Base-by-base conservation (phyloP, 2,329 filamentous ascomycete species). In the Aureobasidium namibiae region DNA sequence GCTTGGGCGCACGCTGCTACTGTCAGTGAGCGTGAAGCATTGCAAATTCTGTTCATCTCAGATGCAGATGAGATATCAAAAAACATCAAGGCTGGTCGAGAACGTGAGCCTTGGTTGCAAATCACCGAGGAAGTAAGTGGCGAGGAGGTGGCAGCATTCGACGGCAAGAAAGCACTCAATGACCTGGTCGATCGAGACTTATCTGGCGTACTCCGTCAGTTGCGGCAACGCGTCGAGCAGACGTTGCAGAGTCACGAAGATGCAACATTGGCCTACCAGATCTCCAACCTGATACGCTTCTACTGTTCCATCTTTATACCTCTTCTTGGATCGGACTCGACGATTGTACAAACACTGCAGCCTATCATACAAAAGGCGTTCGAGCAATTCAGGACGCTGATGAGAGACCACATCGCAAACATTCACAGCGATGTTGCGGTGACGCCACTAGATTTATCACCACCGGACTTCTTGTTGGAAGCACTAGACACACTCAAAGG, bases 1-100 rank as follows among this genome's bases (percentile, higher is more conserved):
- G 94, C 94, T 5, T 99, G 94, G 94, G 85, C 88, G 6, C 94
- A 99, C 71, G 96, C 94, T 0, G 89, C 92, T 2, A 87, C 92
- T 0, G 94, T 99, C 1, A 95, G 92, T 33, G 94, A 99, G 72
- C 83, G 89, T 56, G 94, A 99, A 73, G 91, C 92, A 0, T 79
- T 99, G 6, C 92, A 97, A 71, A 85, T 90, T 1, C 78, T 99
- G 0, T 99, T 99, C 69, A 86, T 96, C 42, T 87, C 88, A 0
- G 92, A 96, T 63, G 92, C 89, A 2, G 89, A 94, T 63, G 90
- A 95, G 67, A 89, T 97, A 60, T 87, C 88, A 26, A 89, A 85
- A 63, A 90, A 88, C 0, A 86, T 96, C 26, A 84, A 90, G 68
- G 85, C 86, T 44, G 90, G 90, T 0, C 80, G 89, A 33, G 87